Evolutionary conservation across 2,329 filamentous ascomycete species (phyloP), one percentile per base, ranked within the genome.

Genomic region (Aspergillus clavatus): DNA sequence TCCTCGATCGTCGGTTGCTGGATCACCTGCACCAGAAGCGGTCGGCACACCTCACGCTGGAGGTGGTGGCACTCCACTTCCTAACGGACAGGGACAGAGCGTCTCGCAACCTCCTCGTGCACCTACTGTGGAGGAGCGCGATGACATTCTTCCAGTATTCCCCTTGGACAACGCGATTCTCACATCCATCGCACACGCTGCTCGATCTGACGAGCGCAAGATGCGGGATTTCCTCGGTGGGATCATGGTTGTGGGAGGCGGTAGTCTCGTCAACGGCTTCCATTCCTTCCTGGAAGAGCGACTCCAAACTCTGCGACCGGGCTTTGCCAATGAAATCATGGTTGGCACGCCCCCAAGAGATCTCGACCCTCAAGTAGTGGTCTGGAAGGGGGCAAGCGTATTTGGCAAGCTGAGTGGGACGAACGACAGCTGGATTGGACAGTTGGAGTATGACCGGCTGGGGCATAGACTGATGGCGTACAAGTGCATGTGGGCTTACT

Each of bases 301-400:
- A 57, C 77, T 97, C 40, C 83, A 88, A 58, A 76, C 78, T 50
- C 76, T 84, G 21, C 69, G 78, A 41, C 78, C 80, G 0, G 74
- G 72, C n/a, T 79, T 78, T 52, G 72, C 74, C 5, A 82, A 93
- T 77, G 77, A 83, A 54, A 81, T 86, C 45, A 73, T 84, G 50
- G 80, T 86, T 19, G 81, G 79, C 1, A 75, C 78, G 16, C 82
- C 82, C n/a, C 93, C 93, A 0, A 78, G 91, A 58, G 93, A 98
- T 58, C 85, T 98, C 73, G 93, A 98, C 69, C 89, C 93, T 48
- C 89, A 96, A 69, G 90, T 97, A n/a, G 86, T 97, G 42, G 84
- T 85, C 7, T 98, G 93, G 93, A 98, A 98, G 77, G 93, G 93
- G 3, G 93, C 88, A 0, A 95, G 89, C 63, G 90, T 98, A 12